These are phyloP conservation scores for Debaryomyces robertsiae DNA, from an alignment of 1,139 yeast species.

Conservation along the genomic window DNA sequence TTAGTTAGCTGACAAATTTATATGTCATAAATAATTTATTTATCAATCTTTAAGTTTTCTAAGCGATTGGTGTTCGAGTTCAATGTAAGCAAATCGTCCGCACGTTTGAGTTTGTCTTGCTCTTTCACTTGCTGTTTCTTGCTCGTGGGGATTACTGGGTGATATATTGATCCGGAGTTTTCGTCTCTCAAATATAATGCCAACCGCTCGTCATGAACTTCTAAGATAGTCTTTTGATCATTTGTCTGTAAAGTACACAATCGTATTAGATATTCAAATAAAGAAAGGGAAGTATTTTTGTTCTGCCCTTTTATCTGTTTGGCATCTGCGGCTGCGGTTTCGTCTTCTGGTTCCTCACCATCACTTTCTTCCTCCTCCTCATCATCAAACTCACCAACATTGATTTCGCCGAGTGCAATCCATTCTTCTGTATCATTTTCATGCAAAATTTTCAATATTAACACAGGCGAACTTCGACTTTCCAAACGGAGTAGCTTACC, in stretches of 20 bases:
- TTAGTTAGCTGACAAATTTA: background rate
- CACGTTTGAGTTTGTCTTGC: slow-evolving; percentile 17
- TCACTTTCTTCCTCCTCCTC: slow-evolving; percentile 27
- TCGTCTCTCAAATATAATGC: slow-evolving; percentile 67
- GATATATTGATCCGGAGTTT: slow-evolving; percentile 35
- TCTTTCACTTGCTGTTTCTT: slow-evolving; percentile 20
- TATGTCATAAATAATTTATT: slow-evolving; percentile 3
- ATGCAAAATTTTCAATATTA: slow-evolving; percentile 54
- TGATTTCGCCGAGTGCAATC: slow-evolving; percentile 55
- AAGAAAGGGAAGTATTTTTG: slow-evolving; percentile 45
- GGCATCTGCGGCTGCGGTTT: slow-evolving; percentile 16
- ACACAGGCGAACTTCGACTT: slow-evolving; percentile 66
- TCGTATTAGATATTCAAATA: slow-evolving; percentile 67
- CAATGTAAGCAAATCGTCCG: slow-evolving; percentile 26
- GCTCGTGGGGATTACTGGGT: slow-evolving; percentile 23
- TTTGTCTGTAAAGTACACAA: slow-evolving; percentile 62
- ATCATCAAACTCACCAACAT: slow-evolving; percentile 32
- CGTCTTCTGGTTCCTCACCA: slow-evolving; percentile 29
- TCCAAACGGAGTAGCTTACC: slow-evolving; percentile 68
- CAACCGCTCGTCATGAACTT: slow-evolving; percentile 68
- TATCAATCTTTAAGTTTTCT: slow-evolving; percentile 30
- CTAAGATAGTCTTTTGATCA: slow-evolving; percentile 57
- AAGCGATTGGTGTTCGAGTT: slow-evolving; percentile 41
- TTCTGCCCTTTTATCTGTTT: slow-evolving; percentile 16
- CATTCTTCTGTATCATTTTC: slow-evolving; percentile 41